Evolutionary conservation across 306 rosid species (phyloP).

Genomic region (Sechiopsis laciniata): DNA sequence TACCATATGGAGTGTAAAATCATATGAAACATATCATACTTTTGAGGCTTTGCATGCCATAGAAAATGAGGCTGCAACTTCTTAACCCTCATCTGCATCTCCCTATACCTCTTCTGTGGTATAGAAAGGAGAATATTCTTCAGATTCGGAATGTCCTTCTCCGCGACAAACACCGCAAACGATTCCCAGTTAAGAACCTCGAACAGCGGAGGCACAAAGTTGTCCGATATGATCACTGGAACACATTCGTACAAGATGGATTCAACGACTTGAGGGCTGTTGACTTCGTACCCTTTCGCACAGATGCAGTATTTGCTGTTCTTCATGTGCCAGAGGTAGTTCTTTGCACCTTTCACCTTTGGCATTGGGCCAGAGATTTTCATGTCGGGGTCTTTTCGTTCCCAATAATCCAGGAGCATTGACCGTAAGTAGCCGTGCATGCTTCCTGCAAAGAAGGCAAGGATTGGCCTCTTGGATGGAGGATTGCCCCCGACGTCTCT

Average conservation of each 20-base stretch:
- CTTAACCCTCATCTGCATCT: constrained; percentile 73
- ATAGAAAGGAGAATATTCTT: constrained; percentile 66
- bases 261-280: constrained; percentile 89
- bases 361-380: constrained; percentile 57
- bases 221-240: constrained; percentile 92
- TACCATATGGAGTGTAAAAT: constrained; percentile 84
- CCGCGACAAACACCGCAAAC: constrained; percentile 73
- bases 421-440: constrained; percentile 83
- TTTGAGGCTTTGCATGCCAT: constrained; percentile 79
- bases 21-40: constrained; percentile 89
- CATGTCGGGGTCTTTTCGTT: constrained; percentile 82
- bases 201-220: constrained; percentile 83
- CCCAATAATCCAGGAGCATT: constrained; percentile 61
- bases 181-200: constrained; percentile 85
- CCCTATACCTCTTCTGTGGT: constrained; percentile 54
- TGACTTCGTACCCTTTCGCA: constrained; percentile 88
- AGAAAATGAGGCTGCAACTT: constrained; percentile 78
- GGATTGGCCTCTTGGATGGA: constrained; percentile 56
- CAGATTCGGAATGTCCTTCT: constrained; percentile 68
- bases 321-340: constrained; percentile 63
- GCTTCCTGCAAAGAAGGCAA: constrained; percentile 84
- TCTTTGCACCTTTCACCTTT: constrained; percentile 42
- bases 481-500: constrained; percentile 67
- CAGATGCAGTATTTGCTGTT: constrained; percentile 89
- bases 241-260: constrained; percentile 71